These are phyloP conservation scores for Candida krabiensis DNA, from an alignment of 805 yeast species.

Conservation along the genomic window DNA sequence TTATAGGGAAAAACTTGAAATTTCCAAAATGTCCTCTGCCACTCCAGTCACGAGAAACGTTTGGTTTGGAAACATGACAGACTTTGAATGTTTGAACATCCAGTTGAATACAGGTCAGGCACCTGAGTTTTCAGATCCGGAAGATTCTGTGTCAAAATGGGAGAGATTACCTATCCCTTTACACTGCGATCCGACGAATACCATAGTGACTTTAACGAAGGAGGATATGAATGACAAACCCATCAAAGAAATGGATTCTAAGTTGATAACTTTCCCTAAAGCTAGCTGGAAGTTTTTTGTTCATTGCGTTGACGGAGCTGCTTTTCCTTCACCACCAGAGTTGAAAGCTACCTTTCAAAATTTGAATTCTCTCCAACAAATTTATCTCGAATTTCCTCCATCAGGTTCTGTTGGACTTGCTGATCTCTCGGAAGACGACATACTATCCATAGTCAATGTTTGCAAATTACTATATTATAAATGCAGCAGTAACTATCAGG, in stretches of 20 bases:
- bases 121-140: neutral
- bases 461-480: slow-evolving; percentile 63
- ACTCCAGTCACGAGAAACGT: slow-evolving; percentile 53
- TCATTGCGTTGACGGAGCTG: slow-evolving; percentile 59
- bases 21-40: slow-evolving; percentile 80
- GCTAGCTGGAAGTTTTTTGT: slow-evolving; percentile 56
- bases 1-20: slow-evolving; percentile 78
- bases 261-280: slow-evolving; percentile 49
- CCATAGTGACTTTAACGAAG: slow-evolving; percentile 44
- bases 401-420: slow-evolving; percentile 83
- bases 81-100: slow-evolving; percentile 48
- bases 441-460: slow-evolving; percentile 63
- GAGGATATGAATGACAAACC: slow-evolving; percentile 28
- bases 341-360: slow-evolving; percentile 29
- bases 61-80: slow-evolving; percentile 85
- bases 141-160: slow-evolving; percentile 5
- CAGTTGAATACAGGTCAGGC: slow-evolving; percentile 20
- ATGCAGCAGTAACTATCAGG: slow-evolving; percentile 36
- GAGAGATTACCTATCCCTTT: slow-evolving; percentile 30
- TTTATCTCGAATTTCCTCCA: slow-evolving; percentile 68
- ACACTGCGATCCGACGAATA: slow-evolving; percentile 51
- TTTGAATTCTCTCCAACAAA: slow-evolving; percentile 18
- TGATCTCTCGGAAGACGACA: slow-evolving; percentile 59
- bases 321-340: slow-evolving; percentile 48
- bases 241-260: slow-evolving; percentile 25